phyloP scores from a whole-genome alignment of 441 rosid genomes.

The Syzygium syzygioides region DNA sequence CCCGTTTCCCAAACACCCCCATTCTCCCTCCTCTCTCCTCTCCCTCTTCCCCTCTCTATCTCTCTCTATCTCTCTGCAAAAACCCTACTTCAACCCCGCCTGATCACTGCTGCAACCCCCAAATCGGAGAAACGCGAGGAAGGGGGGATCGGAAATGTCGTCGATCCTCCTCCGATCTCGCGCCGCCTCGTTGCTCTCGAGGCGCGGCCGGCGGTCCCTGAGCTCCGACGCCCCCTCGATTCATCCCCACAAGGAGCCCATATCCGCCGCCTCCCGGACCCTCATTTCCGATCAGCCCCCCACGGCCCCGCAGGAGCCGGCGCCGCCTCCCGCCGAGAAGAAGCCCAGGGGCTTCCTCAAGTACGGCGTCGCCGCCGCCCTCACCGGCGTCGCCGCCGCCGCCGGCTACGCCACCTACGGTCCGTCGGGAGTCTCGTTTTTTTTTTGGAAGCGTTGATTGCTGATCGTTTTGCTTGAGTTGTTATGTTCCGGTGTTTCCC shows the following conservation, averaged over 20 bases:
- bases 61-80: neutral
- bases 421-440: slow-evolving; percentile 12
- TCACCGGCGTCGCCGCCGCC: slow-evolving; percentile 37
- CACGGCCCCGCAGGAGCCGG: slow-evolving; percentile 19
- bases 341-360: slow-evolving; percentile 45
- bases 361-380: slow-evolving; percentile 45
- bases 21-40: neutral
- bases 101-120: neutral
- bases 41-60: neutral
- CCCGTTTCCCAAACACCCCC: slow-evolving; percentile 21
- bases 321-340: slow-evolving; percentile 19
- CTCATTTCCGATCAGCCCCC: slow-evolving; percentile 35
- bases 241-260: slow-evolving; percentile 28
- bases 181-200: slow-evolving; percentile 6
- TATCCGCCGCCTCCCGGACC: slow-evolving; percentile 34
- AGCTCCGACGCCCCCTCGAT: slow-evolving; percentile 31
- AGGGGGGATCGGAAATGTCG: slow-evolving; percentile 21
- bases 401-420: slow-evolving; percentile 64
- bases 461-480: neutral
- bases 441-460: neutral
- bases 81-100: slow-evolving; percentile 25
- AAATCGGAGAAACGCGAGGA: neutral
- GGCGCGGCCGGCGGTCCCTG: slow-evolving; percentile 18
- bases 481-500: neutral
- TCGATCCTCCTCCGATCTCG: slow-evolving; percentile 37